Base-by-base conservation (phyloP, 805 yeast genomes). In the Henningerozyma blattae region DNA sequence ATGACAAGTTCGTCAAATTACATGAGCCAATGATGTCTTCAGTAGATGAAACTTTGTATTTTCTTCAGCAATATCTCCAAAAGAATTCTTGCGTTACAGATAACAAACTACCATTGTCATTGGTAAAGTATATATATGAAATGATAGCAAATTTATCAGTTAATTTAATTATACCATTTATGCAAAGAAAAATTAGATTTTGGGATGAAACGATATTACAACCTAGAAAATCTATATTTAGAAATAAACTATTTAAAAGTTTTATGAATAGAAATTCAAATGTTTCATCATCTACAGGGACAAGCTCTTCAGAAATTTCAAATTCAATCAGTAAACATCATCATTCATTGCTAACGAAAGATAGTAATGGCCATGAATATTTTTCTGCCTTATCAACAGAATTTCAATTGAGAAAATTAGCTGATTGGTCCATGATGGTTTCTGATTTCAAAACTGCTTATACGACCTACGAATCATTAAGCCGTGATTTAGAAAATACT, bases 381-480 rank as follows among this genome's bases (percentile, higher is more conserved):
- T 86, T 85, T 49, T 58, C 70, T 28, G 70, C 73, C 9, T 62
- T 70, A 3, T 64, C 85, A 0, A 68, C 77, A 1, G 95, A 85
- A 45, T 80, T 83, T 50, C 65, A 72, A 28, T 65, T 86, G 18
- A 64, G 97, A 33, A 79, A 81, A 49, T 61, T 89, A 18, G 97
- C 94, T 0, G 98, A 91, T 54, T 84, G 94, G 84, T 75, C 86
- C 5, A 75, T 89, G 47, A 83, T 91, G 75, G 58, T 87, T n/a
- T 71, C 86, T 25, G 95, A 91, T 59, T 89, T 80, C 64, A 77
- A 77, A 52, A 75, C 73, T 37, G 91, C 96, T 3, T 78, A 80
- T 48, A 64, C 81, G 1, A 80, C 85, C 1, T 89, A 89, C 52
- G 97, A 89, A 39, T 53, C 83, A 33, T 66, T 85, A 26, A 77